Base-by-base conservation (phyloP, 495 filamentous ascomycete genomes). In the Lepidopterella palustris region DNA sequence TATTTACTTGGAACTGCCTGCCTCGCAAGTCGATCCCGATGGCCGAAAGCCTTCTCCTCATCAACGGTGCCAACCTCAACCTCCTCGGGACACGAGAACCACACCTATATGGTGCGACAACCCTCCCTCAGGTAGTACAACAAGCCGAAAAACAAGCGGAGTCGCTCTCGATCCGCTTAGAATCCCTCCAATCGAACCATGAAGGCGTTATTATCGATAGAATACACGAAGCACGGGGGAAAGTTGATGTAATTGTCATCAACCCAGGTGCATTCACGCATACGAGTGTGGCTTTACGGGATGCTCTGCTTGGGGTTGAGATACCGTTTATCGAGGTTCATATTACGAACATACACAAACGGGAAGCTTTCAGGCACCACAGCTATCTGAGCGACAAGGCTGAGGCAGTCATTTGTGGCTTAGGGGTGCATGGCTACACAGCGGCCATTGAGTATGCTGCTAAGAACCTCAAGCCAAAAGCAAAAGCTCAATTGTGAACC, bases 11-110 rank as follows among this genome's bases (percentile, higher is more conserved):
- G n/a, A n/a, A n/a, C n/a, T n/a, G n/a, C n/a, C n/a, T n/a, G n/a
- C n/a, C n/a, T n/a, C n/a, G n/a, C n/a, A n/a, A n/a, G n/a, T n/a
- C n/a, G n/a, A n/a, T n/a, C n/a, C n/a, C 59, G 25, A 74, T 73
- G 70, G 63, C 75, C 0, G 78, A 79, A 68, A 79, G 76, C 49
- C 82, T 89, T 72, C 85, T 89, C 74, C 81, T 88, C 57, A 81
- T 89, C 76, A 88, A 88, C 72, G 86, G 86, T 29, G 85, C 85
- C n/a, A 89, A 90, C 73, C 83, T 90, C 68, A 90, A 88, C 76
- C 85, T 90, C 63, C 80, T 89, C 53, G 86, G 85, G 29, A 85
- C 82, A 49, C 79, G 87, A 21, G 86, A 90, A 69, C 87, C 85
- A 11, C 74, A 83, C 60, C 79, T 89, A 67, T 87, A 87, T 75